A percentile compares a stretch with the other conserved stretches of the same genome.
These are phyloP conservation scores for Colletotrichum zoysiae DNA, from an alignment of 2,329 filamentous ascomycete genomes.

Conservation along the genomic window DNA sequence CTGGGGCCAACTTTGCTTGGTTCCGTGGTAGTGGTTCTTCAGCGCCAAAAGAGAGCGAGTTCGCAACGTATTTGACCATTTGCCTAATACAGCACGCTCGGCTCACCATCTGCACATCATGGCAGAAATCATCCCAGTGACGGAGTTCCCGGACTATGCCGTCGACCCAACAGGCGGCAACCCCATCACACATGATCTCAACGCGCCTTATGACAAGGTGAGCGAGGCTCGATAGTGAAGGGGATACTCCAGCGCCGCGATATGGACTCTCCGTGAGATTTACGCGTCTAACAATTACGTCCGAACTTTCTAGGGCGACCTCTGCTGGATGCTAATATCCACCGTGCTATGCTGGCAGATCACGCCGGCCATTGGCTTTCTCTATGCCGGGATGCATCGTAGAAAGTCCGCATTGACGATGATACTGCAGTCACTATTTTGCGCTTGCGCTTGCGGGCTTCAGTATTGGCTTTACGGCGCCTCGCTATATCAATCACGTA, in stretches of 20 bases:
- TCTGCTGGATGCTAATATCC: constrained; percentile 58
- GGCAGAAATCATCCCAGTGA: constrained; percentile 41
- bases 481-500: constrained; percentile 55
- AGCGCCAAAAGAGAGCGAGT: neutral
- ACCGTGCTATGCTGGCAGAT: constrained; percentile 55
- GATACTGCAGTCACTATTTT: constrained; percentile 62
- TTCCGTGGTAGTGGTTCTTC: constrained; percentile 8
- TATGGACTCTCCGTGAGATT: fast-evolving
- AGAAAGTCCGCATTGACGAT: constrained; percentile 57
- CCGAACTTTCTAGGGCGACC: constrained; percentile 50
- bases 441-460: constrained; percentile 58
- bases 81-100: neutral
- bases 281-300: neutral
- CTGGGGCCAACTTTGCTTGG: neutral
- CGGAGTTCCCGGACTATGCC: constrained; percentile 58
- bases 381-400: constrained; percentile 55
- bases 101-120: constrained; percentile 9
- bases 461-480: constrained; percentile 63
- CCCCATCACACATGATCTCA: constrained; percentile 58
- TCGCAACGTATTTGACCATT: neutral
- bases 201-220: constrained; percentile 59
- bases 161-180: constrained; percentile 56
- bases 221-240: neutral
- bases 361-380: constrained; percentile 55
- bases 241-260: no score